A percentile compares a stretch with the other conserved stretches of the same genome.
phyloP scores from a whole-genome alignment of 2,329 filamentous ascomycete genomes.

The Clarireedia homoeocarpa region DNA sequence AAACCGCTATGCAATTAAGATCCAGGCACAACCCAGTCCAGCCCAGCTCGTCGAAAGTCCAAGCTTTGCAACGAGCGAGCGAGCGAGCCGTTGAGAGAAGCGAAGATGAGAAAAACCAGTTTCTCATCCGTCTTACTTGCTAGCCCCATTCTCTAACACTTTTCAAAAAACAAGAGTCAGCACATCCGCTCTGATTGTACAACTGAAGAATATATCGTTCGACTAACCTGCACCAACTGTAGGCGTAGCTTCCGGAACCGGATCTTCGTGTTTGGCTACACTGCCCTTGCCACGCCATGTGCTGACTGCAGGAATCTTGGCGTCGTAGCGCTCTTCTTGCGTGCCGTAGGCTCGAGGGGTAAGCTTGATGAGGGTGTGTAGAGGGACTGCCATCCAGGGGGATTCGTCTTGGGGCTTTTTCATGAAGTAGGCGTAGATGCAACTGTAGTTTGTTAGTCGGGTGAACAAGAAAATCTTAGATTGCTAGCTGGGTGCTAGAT shows the following conservation, averaged over 20 bases:
- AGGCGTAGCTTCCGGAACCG: background rate
- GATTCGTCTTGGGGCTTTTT: conserved; percentile 88
- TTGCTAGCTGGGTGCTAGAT: background rate
- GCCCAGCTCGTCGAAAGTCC: too few relatives aligned
- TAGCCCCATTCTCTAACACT: background rate
- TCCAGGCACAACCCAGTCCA: too few relatives aligned
- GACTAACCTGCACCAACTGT: background rate
- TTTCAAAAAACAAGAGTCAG: too few relatives aligned
- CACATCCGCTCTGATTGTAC: too few relatives aligned
- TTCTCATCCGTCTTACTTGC: too few relatives aligned
- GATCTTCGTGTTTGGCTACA: conserved; percentile 73
- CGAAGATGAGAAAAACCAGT: background rate
- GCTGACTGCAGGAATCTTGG: conserved; percentile 90
- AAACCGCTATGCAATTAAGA: too few relatives aligned
- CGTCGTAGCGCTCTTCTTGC: conserved; percentile 77
- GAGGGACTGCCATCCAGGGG: conserved; percentile 96
- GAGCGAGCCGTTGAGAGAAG: background rate
- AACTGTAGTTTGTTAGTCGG: conserved; percentile 38
- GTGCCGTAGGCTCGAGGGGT: conserved; percentile 93
- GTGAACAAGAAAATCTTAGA: background rate
- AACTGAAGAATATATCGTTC: too few relatives aligned
- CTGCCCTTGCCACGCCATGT: conserved; percentile 94
- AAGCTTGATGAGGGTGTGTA: conserved; percentile 94
- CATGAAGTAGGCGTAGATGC: conserved; percentile 99
- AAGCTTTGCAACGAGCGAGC: too few relatives aligned